Percentiles rank a stretch among this genome's conserved stretches.
Conservation (phyloP, 208 protist genomes). For the Angomonas ambiguus region DNA sequence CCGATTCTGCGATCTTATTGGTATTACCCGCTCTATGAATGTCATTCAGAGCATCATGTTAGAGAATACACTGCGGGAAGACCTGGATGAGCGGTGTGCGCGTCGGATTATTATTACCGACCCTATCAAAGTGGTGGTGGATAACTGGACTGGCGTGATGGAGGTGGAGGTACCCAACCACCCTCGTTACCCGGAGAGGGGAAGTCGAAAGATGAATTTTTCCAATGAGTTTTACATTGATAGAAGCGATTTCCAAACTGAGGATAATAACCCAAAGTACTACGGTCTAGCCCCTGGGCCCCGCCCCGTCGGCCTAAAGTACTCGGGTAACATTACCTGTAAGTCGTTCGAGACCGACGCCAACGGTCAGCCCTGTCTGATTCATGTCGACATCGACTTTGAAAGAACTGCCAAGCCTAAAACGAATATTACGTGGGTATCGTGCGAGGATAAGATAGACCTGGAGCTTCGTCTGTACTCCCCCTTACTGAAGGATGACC, state of each 20-base stretch:
- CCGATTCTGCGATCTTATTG: slow-evolving; percentile 95
- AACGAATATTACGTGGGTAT: slow-evolving; percentile 92
- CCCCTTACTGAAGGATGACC: slow-evolving; percentile 82
- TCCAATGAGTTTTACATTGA: slow-evolving; percentile 96
- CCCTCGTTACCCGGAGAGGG: slow-evolving; percentile 83
- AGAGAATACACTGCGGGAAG: slow-evolving; percentile 92
- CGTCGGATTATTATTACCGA: slow-evolving; percentile 91
- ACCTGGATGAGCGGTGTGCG: slow-evolving; percentile 91
- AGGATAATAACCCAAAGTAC: slow-evolving; percentile 84
- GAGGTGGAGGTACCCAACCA: slow-evolving; percentile 93
- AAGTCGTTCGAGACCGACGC: slow-evolving; percentile 72
- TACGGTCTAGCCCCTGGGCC: slow-evolving; percentile 81
- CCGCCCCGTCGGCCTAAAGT: slow-evolving; percentile 84
- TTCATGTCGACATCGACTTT: slow-evolving; percentile 87
- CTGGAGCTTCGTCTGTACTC: slow-evolving; percentile 83
- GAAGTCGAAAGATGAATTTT: slow-evolving; percentile 85
- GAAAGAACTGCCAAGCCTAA: slow-evolving; percentile 82
- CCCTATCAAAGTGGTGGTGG: slow-evolving; percentile 95
- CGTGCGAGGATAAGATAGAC: slow-evolving; percentile 40
- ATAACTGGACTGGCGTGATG: slow-evolving; percentile 87
- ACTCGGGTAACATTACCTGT: slow-evolving; percentile 83
- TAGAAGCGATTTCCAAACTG: slow-evolving; percentile 92
- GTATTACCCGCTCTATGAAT: slow-evolving; percentile 91
- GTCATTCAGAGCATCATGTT: slow-evolving; percentile 93
- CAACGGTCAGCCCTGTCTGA: slow-evolving; percentile 46